phyloP scores from a whole-genome alignment of 345 rosid species.

The Lepidium aucheri region DNA sequence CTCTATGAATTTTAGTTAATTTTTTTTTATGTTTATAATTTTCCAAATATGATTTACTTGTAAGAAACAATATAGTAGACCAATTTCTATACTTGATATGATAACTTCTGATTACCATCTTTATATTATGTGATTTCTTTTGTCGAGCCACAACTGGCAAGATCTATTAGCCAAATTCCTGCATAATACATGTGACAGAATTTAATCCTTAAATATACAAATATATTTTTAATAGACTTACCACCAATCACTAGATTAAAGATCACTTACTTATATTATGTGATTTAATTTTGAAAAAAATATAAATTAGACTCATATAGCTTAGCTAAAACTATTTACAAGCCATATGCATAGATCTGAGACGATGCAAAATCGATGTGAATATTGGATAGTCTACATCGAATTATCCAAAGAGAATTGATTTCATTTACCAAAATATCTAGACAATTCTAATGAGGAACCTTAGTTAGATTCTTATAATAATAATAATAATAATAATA shows the following conservation, averaged over 20 bases:
- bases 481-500: too few relatives aligned
- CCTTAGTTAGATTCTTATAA: constrained; percentile 2
- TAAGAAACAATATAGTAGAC: neutral
- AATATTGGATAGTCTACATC: neutral
- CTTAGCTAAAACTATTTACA: neutral
- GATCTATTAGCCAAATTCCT: too few relatives aligned
- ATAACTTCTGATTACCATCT: neutral
- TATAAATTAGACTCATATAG: neutral
- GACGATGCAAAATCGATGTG: neutral
- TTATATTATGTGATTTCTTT: neutral
- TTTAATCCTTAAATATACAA: too few relatives aligned
- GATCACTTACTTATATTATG: neutral
- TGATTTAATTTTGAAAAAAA: too few relatives aligned
- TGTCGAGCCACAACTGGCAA: too few relatives aligned
- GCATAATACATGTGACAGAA: too few relatives aligned
- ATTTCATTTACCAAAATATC: constrained; percentile 11
- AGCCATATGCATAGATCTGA: neutral
- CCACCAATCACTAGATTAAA: too few relatives aligned
- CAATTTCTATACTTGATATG: neutral
- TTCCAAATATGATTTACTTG: neutral
- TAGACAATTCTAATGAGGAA: neutral
- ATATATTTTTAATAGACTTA: too few relatives aligned
- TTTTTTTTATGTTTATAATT: neutral
- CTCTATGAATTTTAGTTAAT: neutral
- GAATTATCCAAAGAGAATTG: neutral